Percentiles rank a stretch among this genome's conserved stretches.
phyloP scores from a whole-genome alignment of 2,329 filamentous ascomycete species.

The Fusarium coicis region DNA sequence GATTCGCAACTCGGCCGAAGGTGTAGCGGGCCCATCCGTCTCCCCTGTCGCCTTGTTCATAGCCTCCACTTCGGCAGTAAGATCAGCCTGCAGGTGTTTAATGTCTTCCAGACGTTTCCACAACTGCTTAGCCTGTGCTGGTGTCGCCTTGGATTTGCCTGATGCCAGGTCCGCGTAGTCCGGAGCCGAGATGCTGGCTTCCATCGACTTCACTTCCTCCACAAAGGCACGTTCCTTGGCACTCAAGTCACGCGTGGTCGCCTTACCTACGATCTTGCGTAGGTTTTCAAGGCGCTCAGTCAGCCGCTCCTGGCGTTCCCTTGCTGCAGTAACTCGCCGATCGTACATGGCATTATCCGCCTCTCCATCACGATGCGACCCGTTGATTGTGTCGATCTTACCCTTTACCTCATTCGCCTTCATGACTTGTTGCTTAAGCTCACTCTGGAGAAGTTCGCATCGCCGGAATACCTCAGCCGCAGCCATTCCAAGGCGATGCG shows the following conservation, averaged over 20 bases:
- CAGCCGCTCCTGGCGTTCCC: slow-evolving; percentile 66
- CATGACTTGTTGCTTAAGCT: slow-evolving; percentile 74
- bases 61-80: slow-evolving; percentile 62
- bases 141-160: slow-evolving; percentile 46
- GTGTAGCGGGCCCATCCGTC: slow-evolving; percentile 44
- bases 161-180: slow-evolving; percentile 45
- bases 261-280: slow-evolving; percentile 56
- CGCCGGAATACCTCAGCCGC: slow-evolving; percentile 79
- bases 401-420: slow-evolving; percentile 73
- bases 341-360: slow-evolving; percentile 68
- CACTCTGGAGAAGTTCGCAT: slow-evolving; percentile 73
- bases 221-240: slow-evolving; percentile 59
- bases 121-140: slow-evolving; percentile 56
- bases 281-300: slow-evolving; percentile 69
- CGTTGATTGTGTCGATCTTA: slow-evolving; percentile 72
- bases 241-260: slow-evolving; percentile 55
- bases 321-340: slow-evolving; percentile 65
- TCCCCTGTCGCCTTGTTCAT: slow-evolving; percentile 49
- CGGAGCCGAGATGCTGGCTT: slow-evolving; percentile 58
- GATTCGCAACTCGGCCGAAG: slow-evolving; percentile 59
- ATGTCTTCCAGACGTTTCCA: slow-evolving; percentile 69
- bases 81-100: slow-evolving; percentile 62
- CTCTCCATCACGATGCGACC: slow-evolving; percentile 59
- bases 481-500: slow-evolving; percentile 73
- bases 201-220: slow-evolving; percentile 64